A percentile compares a stretch with the other conserved stretches of the same genome.
These are phyloP conservation scores for Ligustrum vulgare DNA, from an alignment of 257 asterid species.

Conservation along the genomic window DNA sequence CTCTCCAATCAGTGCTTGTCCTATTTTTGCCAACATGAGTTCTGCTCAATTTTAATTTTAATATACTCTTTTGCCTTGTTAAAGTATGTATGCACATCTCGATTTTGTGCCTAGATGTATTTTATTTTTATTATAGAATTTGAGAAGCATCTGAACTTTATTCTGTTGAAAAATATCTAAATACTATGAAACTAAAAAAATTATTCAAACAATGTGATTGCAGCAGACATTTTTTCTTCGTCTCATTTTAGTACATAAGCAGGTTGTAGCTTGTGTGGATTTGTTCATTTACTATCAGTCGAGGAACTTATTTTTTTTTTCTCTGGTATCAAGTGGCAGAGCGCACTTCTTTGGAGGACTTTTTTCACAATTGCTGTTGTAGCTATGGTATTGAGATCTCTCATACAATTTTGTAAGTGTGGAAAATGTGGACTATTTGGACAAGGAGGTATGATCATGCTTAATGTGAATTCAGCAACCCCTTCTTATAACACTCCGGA, in stretches of 20 bases:
- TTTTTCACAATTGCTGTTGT: slow-evolving; percentile 96
- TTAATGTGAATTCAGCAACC: too few species aligned
- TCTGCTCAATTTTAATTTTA: background rate
- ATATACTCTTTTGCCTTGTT: background rate
- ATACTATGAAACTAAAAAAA: background rate
- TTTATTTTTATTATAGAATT: background rate
- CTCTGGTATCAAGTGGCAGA: slow-evolving; percentile 81
- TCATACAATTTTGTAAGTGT: too few species aligned
- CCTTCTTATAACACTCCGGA: too few species aligned
- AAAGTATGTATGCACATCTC: background rate
- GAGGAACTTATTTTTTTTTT: slow-evolving; percentile 20
- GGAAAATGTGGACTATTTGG: too few species aligned
- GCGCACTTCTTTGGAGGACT: slow-evolving; percentile 98
- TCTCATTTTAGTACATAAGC: background rate
- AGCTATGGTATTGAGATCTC: too few species aligned
- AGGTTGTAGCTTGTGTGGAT: slow-evolving; percentile 15
- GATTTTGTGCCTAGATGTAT: background rate
- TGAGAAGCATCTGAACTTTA: background rate
- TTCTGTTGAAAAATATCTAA: background rate
- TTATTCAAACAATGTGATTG: slow-evolving; percentile 7
- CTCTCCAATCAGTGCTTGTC: background rate
- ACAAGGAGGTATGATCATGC: too few species aligned
- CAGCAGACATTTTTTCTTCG: slow-evolving; percentile 1
- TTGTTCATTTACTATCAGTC: background rate
- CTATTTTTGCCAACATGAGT: background rate